Evolutionary conservation across 2,329 filamentous ascomycete species (phyloP), one percentile per base, ranked within the genome.

Genomic region (Trichoderma sp.): DNA sequence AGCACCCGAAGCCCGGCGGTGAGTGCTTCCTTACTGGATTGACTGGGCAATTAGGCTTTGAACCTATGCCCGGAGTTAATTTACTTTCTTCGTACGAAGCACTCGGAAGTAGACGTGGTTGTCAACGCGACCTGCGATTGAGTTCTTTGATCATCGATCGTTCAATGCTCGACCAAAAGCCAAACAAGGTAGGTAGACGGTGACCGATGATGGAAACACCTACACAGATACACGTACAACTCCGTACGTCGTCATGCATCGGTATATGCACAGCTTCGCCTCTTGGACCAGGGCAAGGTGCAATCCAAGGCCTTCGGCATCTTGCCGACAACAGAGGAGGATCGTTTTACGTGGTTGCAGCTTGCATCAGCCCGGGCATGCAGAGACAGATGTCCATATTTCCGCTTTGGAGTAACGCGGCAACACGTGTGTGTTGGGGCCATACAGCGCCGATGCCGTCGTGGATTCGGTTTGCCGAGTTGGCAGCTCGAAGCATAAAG

Each of bases 351-450:
- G 28, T 17, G 34, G 52, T 44, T 30, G 41, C 24, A 61, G 47
- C 47, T 52, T 61, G 47, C 58, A 52, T 51, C 47, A 61, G 47
- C 58, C 30, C 34, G 47, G 24, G 28, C 34, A n/a, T 26, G 47
- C 24, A 61, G 17, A 28, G 58, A 52, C 39, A 28, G 26, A 24
- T 24, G 24, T 43, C 41, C 43, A 47, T 58, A 14, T 21, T 58
- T 47, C 48, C 48, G 17, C n/a, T 17, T 30, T 30, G 26, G 15
- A 51, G 41, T 15, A 62, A 51, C 52, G 44, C 21, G 47, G 58
- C 17, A 14, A 12, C 34, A 39, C 12, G 34, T 3, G 34, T 39
- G 34, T 14, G 34, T 4, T 39, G 47, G 34, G 58, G 58, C 47
- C 44, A 52, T 45, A 39, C 58, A 61, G 26, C 43, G 17, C 14